Evolutionary conservation across 257 asterid genomes (phyloP), one percentile per base, ranked within the genome.

Genomic region (Petunia secreta): DNA sequence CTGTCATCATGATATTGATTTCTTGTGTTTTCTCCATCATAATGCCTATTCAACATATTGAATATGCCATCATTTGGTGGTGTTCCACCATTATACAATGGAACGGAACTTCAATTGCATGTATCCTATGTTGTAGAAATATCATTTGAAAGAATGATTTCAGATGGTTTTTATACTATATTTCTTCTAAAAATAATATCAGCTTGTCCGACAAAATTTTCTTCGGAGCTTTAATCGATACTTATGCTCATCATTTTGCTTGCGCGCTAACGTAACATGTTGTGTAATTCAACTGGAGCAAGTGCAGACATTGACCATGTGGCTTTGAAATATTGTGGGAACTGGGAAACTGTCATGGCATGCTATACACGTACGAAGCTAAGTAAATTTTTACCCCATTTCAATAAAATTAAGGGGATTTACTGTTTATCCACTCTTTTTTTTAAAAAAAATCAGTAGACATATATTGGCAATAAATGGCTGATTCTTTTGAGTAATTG

Each of bases 11-110:
- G 16, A 16, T 16, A 44, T 9, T 69, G 25, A 48, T 71, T 71
- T 71, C 1, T 43, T 68, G 58, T 68, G 4, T 68, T 68, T n/a
- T 48, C 41, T 71, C n/a, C 77, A 71, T 71, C 34, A 48, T 71
- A 48, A 48, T 34, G 34, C 25, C 4, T 34, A 71, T 46, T 69
- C 59, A 48, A 71, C 77, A 34, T 10, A 71, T 25, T 25, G 44
- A 71, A 48, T 34, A 46, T 71, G 60, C 60, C 77, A 71, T 71
- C 44, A 48, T 71, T 48, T 25, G 25, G 39, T 16, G 43, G 25
- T 46, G 59, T 63, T 36, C 67, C 67, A 63, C 67, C 36, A 1
- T 69, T 10, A 57, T n/a, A 44, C 59, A 69, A 69, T 43, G 4
- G 10, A 59, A 59, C 6, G 8, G 9, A 25, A 25, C 25, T 3